These are phyloP conservation scores for Bromus sterilis DNA, from an alignment of 176 grass and related monocot species.

Conservation along the genomic window DNA sequence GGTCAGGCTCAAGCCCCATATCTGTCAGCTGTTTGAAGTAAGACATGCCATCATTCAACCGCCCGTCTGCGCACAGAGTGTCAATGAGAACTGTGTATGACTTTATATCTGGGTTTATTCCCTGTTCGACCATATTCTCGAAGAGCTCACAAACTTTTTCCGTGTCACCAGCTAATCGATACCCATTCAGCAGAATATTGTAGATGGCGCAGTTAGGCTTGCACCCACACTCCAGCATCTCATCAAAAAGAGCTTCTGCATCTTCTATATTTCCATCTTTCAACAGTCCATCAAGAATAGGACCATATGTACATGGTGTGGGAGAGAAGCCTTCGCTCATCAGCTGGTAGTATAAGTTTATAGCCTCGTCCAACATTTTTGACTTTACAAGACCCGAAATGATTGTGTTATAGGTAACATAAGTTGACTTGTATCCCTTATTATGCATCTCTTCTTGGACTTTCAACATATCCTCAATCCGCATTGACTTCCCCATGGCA, in stretches of 20 bases:
- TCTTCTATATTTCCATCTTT: slow-evolving; percentile 63
- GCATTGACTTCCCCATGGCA: slow-evolving; percentile 72
- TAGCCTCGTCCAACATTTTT: slow-evolving; percentile 55
- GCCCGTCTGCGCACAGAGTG: slow-evolving; percentile 48
- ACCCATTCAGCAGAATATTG: slow-evolving; percentile 87
- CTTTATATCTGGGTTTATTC: slow-evolving; percentile 90
- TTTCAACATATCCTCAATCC: slow-evolving; percentile 74
- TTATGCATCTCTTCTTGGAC: slow-evolving; percentile 65
- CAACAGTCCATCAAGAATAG: slow-evolving; percentile 80
- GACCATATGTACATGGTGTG: slow-evolving; percentile 85
- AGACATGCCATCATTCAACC: slow-evolving; percentile 52
- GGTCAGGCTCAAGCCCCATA: slow-evolving; percentile 63
- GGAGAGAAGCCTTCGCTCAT: slow-evolving; percentile 59
- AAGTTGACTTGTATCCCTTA: slow-evolving; percentile 58
- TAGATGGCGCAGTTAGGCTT: slow-evolving; percentile 78
- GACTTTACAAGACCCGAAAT: slow-evolving; percentile 90
- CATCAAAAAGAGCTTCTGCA: slow-evolving; percentile 61
- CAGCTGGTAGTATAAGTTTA: slow-evolving; percentile 67
- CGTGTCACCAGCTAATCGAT: slow-evolving; percentile 52
- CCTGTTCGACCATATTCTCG: slow-evolving; percentile 53
- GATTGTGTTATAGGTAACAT: slow-evolving; percentile 82
- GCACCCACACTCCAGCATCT: slow-evolving; percentile 78
- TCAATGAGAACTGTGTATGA: slow-evolving; percentile 74
- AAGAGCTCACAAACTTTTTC: slow-evolving; percentile 63
- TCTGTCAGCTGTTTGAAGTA: slow-evolving; percentile 60